A percentile compares a stretch with the other conserved stretches of the same genome.
phyloP scores from a whole-genome alignment of 192 early-diverging fungal genomes.

The Coemansia sp. region DNA sequence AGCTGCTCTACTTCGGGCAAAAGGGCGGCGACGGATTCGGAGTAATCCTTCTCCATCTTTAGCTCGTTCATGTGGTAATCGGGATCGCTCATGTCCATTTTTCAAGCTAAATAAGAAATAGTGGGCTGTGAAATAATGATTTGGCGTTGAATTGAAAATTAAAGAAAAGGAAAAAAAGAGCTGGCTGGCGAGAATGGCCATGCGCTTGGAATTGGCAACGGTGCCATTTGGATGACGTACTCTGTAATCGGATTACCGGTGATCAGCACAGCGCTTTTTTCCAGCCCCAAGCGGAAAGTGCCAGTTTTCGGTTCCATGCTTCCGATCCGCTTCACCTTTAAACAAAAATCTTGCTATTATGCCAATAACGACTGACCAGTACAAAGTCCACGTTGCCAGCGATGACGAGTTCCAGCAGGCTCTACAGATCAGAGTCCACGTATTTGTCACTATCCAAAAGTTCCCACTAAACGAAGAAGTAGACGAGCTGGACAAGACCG shows the following conservation, averaged over 20 bases:
- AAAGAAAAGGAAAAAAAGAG: not conserved
- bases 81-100: slow-evolving; percentile 33
- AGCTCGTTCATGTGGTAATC: slow-evolving; percentile 46
- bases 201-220: not conserved
- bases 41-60: slow-evolving; percentile 95
- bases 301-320: not conserved
- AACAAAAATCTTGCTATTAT: not conserved
- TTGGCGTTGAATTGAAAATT: not conserved
- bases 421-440: slow-evolving; percentile 21
- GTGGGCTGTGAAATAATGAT: not conserved
- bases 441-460: slow-evolving; percentile 43
- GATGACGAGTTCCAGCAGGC: slow-evolving; percentile 19
- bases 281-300: not conserved
- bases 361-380: slow-evolving; percentile 1
- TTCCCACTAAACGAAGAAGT: slow-evolving; percentile 31
- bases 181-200: not conserved
- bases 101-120: not conserved
- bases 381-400: slow-evolving; percentile 23
- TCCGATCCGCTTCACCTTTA: not conserved
- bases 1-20: slow-evolving; percentile 75
- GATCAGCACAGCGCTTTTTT: not conserved
- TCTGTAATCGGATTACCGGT: not conserved
- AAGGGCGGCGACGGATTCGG: slow-evolving; percentile 70
- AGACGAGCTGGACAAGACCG: slow-evolving; percentile 24
- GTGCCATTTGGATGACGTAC: slow-evolving; percentile 8